Percentiles rank a stretch among this genome's conserved stretches.
These are phyloP conservation scores for Dactylellina parvicollis DNA, from an alignment of 2,329 filamentous ascomycete species.

Conservation along the genomic window DNA sequence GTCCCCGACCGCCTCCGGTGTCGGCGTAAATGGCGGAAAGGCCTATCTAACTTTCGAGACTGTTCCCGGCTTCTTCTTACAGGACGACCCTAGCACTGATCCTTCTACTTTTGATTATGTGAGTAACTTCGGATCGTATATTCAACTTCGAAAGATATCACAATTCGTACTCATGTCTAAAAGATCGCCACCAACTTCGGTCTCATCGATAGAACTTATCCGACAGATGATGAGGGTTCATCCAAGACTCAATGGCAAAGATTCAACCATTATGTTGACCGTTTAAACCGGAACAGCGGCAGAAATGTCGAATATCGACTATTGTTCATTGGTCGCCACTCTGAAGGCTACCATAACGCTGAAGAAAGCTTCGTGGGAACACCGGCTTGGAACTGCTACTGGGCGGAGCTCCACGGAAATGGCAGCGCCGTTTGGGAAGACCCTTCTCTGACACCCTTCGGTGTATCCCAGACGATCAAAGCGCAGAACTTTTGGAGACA, in stretches of 20 bases:
- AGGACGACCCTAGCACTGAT: constrained; percentile 70
- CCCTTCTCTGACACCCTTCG: constrained; percentile 69
- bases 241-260: constrained; percentile 72
- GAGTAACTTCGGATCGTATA: constrained; percentile 57
- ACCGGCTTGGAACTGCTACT: constrained; percentile 77
- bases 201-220: constrained; percentile 71
- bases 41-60: constrained; percentile 60
- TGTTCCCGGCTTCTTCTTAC: constrained; percentile 71
- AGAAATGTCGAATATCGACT: constrained; percentile 70
- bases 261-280: constrained; percentile 69
- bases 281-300: constrained; percentile 66
- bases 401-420: constrained; percentile 72
- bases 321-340: constrained; percentile 74
- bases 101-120: constrained; percentile 73
- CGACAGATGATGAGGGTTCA: constrained; percentile 64
- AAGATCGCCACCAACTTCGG: constrained; percentile 72
- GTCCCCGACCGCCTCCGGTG: constrained; percentile 30
- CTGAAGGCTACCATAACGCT: constrained; percentile 72
- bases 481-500: constrained; percentile 70
- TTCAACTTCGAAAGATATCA: background rate
- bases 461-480: constrained; percentile 68
- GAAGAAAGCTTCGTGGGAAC: constrained; percentile 75
- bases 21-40: constrained; percentile 34
- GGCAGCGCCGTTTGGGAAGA: constrained; percentile 72
- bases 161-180: background rate